Base-by-base conservation (phyloP, 495 filamentous ascomycete genomes). In the Annulohypoxylon stygium region DNA sequence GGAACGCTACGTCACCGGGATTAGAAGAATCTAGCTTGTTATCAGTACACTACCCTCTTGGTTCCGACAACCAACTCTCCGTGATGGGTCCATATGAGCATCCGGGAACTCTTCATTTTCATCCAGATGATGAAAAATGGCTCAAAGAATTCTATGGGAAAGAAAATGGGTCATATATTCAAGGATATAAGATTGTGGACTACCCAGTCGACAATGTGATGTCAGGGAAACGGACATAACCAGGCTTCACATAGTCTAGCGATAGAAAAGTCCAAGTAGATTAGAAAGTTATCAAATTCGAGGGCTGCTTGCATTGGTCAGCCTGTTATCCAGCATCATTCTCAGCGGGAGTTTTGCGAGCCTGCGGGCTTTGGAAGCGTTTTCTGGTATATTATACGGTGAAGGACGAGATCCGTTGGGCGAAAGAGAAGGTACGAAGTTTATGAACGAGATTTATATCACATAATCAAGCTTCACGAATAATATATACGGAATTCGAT, bases 401-500 rank as follows among this genome's bases (percentile, higher is more conserved):
- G 30, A 30, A 30, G 3, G 5, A 30, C 30, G 3, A 30, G 30
- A 6, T 30, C 3, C 3, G 30, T 30, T 30, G 30, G 30, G 3
- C 30, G 5, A 11, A 39, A 7, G 37, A 39, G 8, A 11, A 11
- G 37, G 37, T 2, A 39, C 37, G 0, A 4, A 12, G 8, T 39
- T 10, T 4, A 18, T 16, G 16, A 3, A 36, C 41, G 14, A 14
- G 39, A 14, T n/a, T 45, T 16, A 45, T 47, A 60, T 45, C 36
- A 60, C 57, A 30, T 45, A 70, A 7, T 59, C 67, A 74, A 37
- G 62, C 58, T 33, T 51, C 48, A 65, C 16, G 3, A 14, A 30
- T 4, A 55, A 36, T 5, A 25, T 48, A 47, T 48, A 45, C 41
- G 4, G 58, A 23, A 8, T 75, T 69, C 62, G 61, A 76, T 75